Base-by-base conservation (phyloP, 2,329 filamentous ascomycete genomes). In the Balansia obtecta region DNA sequence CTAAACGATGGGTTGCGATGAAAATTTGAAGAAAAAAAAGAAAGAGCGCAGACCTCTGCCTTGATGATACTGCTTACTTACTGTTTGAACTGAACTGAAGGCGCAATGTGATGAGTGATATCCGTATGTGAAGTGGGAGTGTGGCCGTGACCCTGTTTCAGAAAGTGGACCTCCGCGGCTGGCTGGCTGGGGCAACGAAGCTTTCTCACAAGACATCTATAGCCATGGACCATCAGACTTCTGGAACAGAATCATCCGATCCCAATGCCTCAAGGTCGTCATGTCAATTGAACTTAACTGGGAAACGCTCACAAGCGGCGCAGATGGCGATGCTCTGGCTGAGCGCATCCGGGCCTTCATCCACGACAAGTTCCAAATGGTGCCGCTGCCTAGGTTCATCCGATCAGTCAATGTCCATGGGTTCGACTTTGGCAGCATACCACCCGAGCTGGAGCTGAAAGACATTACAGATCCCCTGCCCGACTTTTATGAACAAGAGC, bases 201-300 rank as follows among this genome's bases (percentile, higher is more conserved):
- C 39, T 16, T 41, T n/a, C 18, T 22, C 27, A 27, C 27, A 27
- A 27, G 27, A 27, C 27, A 7, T 12, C 11, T 13, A 20, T 12
- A 22, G 44, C 10, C 32, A 33, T 33, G 15, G 30, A 22, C 27
- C 30, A 2, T 4, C 11, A 15, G 16, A 27, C 20, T 37, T 22
- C 10, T 12, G 10, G 15, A 2, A 6, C 10, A 38, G 7, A 27
- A 27, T 27, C 2, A 22, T 18, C 34, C 34, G 34, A 7, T 12
- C 22, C 13, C 39, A 42, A 42, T 40, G 20, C 15, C 39, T 16
- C 38, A 34, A 40, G 42, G 43, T 48, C 41, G 54, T 53, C 57
- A 98, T 98, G 93, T 97, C 93, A 59, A 91, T 98, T 72, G 90
- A 97, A 64, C 85, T 98, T 65, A 89, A 95, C 69, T 98, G 93